A percentile compares a stretch with the other conserved stretches of the same genome.
Conservation (phyloP, 2,329 filamentous ascomycete species). For the Kalmusia sp. region DNA sequence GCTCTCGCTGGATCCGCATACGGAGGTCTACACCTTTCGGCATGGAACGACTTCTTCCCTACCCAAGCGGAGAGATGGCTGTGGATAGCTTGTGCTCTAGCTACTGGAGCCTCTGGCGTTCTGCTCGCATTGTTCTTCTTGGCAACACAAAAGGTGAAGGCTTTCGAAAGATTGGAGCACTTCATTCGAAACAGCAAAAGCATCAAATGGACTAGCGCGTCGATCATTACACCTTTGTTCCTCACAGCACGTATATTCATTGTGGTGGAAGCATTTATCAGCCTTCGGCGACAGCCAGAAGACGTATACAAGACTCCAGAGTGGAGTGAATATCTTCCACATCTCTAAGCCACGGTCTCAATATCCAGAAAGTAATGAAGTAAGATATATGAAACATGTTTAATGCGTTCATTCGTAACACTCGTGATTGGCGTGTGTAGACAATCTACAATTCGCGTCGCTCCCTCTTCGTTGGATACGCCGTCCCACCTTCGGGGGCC, state of each 20-base stretch:
- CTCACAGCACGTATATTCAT: slow-evolving; percentile 30
- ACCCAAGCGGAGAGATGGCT: slow-evolving; percentile 26
- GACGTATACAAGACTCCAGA: slow-evolving; percentile 30
- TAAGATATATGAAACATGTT: too few species aligned
- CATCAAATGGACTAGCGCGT: slow-evolving; percentile 12
- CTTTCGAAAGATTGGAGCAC: slow-evolving; percentile 24
- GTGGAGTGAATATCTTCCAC: slow-evolving; percentile 36
- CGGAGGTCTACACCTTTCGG: slow-evolving; percentile 36
- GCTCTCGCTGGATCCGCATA: slow-evolving; percentile 34
- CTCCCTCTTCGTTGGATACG: slow-evolving; percentile 12
- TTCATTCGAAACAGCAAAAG: slow-evolving; percentile 18
- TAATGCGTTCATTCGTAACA: not conserved
- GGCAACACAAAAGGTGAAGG: slow-evolving; percentile 21
- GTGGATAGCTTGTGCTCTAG: slow-evolving; percentile 33
- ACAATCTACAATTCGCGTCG: slow-evolving; percentile 6
- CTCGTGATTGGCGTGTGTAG: not conserved
- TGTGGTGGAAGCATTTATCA: slow-evolving; percentile 36
- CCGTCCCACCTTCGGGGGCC: slow-evolving; percentile 25
- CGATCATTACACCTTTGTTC: slow-evolving; percentile 23
- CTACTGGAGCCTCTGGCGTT: slow-evolving; percentile 30
- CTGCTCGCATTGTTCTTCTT: slow-evolving; percentile 33
- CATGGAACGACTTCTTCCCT: slow-evolving; percentile 39
- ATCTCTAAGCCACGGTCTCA: too few species aligned
- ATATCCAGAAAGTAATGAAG: too few species aligned
- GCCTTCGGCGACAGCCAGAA: slow-evolving; percentile 27